These are phyloP conservation scores for Hygrophorus russula DNA, from an alignment of 768 basidiomycete species.

Conservation along the genomic window DNA sequence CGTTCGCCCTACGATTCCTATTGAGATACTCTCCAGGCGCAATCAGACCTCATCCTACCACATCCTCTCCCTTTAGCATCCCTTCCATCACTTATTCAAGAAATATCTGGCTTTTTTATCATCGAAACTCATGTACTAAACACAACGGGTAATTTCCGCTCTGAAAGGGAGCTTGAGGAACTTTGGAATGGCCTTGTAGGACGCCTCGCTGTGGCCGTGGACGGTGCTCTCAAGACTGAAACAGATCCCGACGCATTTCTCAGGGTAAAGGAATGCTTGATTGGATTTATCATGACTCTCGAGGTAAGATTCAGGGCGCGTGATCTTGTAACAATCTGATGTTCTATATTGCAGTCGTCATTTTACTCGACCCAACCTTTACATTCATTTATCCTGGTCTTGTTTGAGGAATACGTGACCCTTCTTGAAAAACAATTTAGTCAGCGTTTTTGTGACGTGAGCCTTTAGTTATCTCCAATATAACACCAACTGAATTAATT, in stretches of 20 bases:
- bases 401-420: slow-evolving; percentile 85
- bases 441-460: slow-evolving; percentile 68
- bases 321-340: not conserved
- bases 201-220: slow-evolving; percentile 63
- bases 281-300: slow-evolving; percentile 83
- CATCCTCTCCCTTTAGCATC: slow-evolving; percentile 52
- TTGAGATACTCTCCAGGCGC: slow-evolving; percentile 46
- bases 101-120: slow-evolving; percentile 96
- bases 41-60: slow-evolving; percentile 92
- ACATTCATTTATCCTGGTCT: slow-evolving; percentile 70
- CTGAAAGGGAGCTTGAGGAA: slow-evolving; percentile 83
- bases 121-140: slow-evolving; percentile 88
- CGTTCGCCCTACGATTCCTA: not conserved
- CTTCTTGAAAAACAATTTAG: slow-evolving; percentile 77
- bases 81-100: slow-evolving; percentile 72
- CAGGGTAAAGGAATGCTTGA: slow-evolving; percentile 70
- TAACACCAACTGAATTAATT: not conserved
- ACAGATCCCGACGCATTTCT: slow-evolving; percentile 76
- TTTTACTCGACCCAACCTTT: slow-evolving; percentile 78
- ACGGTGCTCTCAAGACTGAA: slow-evolving; percentile 59
- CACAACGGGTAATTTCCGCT: slow-evolving; percentile 85
- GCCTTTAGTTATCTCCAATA: slow-evolving; percentile 12
- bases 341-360: slow-evolving; percentile 46
- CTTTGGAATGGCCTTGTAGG: slow-evolving; percentile 84
- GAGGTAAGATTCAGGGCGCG: slow-evolving; percentile 43